These are phyloP conservation scores for Didymella sp. DNA, from an alignment of 2,329 filamentous ascomycete genomes.

Conservation along the genomic window DNA sequence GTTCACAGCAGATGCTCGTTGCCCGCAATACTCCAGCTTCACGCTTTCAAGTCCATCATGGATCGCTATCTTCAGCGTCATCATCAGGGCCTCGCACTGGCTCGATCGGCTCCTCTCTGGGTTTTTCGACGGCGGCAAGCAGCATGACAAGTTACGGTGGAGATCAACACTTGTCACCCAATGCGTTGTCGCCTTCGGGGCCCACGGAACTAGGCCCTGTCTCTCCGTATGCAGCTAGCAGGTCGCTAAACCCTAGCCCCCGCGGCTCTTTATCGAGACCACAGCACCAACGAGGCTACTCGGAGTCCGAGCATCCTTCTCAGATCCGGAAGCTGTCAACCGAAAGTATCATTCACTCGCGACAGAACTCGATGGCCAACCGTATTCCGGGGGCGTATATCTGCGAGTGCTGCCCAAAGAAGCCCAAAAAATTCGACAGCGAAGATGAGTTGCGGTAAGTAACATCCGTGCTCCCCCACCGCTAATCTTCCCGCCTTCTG, in stretches of 20 bases:
- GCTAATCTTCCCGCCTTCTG: constrained; percentile 24
- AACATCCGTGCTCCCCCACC: constrained; percentile 35
- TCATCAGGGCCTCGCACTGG: constrained; percentile 68
- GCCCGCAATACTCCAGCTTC: constrained; percentile 62
- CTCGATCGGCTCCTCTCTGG: constrained; percentile 68
- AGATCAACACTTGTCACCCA: constrained; percentile 66
- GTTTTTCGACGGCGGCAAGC: constrained; percentile 64
- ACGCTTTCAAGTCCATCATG: constrained; percentile 63
- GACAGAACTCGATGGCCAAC: constrained; percentile 56
- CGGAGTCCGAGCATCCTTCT: constrained; percentile 49
- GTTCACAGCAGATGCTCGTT: constrained; percentile 62
- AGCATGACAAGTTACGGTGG: constrained; percentile 71
- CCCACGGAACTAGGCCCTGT: constrained; percentile 62
- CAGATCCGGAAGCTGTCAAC: constrained; percentile 57
- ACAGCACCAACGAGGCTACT: constrained; percentile 51
- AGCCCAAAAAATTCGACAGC: constrained; percentile 92
- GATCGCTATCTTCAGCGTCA: constrained; percentile 67
- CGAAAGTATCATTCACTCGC: constrained; percentile 54
- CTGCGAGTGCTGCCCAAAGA: constrained; percentile 96
- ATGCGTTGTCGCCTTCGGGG: constrained; percentile 64
- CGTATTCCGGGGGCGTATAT: constrained; percentile 69
- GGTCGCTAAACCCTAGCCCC: constrained; percentile 53
- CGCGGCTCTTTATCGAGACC: constrained; percentile 49
- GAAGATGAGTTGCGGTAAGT: constrained; percentile 82
- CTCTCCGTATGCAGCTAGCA: constrained; percentile 61